Conservation (phyloP, 371 early-diverging fungal genomes). For the Mortierella sp. region DNA sequence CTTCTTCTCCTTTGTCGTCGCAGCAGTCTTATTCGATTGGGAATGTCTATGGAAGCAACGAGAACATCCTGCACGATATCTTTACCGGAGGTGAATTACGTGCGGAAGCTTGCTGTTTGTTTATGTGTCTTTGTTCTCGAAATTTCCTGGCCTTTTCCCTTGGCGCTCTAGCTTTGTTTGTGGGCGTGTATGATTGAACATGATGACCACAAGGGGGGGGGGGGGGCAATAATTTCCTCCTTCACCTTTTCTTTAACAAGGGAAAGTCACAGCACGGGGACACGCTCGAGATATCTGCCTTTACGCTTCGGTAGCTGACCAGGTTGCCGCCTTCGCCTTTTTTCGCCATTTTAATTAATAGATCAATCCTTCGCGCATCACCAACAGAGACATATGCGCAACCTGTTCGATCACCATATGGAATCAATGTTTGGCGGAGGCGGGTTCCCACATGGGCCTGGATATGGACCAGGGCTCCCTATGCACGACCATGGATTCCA, state of each 20-base stretch:
- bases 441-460: constrained; percentile 6
- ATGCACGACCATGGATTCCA: constrained; percentile 2
- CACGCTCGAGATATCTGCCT: not conserved
- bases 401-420: constrained; percentile 28
- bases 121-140: constrained; percentile 6
- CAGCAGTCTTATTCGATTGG: not conserved
- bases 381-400: constrained; percentile 31
- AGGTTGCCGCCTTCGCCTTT: not conserved
- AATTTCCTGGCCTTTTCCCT: not conserved
- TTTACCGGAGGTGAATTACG: constrained; percentile 31
- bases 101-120: not conserved
- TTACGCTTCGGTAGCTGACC: not conserved
- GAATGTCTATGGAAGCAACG: constrained; percentile 16
- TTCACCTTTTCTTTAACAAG: too few species aligned
- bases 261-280: too few species aligned
- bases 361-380: constrained; percentile 41
- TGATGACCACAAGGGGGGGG: not conserved
- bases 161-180: not conserved
- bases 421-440: constrained; percentile 29
- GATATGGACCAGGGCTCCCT: constrained; percentile 7
- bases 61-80: constrained; percentile 14
- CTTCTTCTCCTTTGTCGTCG: not conserved
- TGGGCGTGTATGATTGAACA: not conserved
- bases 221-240: too few species aligned
- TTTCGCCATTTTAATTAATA: not conserved